phyloP scores from a whole-genome alignment of 2,329 filamentous ascomycete genomes.

The Arachnomyces sp. region DNA sequence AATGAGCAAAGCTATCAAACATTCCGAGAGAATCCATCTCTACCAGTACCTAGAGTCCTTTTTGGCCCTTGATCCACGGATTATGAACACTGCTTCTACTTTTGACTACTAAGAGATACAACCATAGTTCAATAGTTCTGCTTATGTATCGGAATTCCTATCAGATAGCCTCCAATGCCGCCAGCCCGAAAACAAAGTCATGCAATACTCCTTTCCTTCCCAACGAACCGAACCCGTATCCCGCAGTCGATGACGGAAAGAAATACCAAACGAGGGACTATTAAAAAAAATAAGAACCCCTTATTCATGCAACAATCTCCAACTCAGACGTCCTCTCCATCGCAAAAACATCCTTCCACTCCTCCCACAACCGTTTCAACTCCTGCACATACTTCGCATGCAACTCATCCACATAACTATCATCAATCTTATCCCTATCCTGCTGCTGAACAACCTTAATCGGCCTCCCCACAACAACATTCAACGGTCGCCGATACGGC shows the following conservation, averaged over 20 bases:
- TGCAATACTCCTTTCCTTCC: no score
- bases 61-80: no score
- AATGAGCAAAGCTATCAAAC: no score
- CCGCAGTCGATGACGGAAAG: not conserved
- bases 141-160: no score
- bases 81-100: no score
- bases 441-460: constrained; percentile 59
- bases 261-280: not conserved
- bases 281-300: no score
- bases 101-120: not conserved
- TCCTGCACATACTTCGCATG: constrained; percentile 69
- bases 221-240: no score
- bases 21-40: no score
- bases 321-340: constrained; percentile 35
- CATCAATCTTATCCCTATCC: constrained; percentile 53
- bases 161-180: not conserved
- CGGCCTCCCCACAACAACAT: constrained; percentile 80
- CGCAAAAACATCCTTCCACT: constrained; percentile 40
- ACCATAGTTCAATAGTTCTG: not conserved
- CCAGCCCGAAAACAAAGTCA: not conserved
- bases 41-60: no score
- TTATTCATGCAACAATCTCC: constrained; percentile 35
- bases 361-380: constrained; percentile 37
- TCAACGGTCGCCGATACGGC: constrained; percentile 81
- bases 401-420: constrained; percentile 68